Evolutionary conservation across 2,329 filamentous ascomycete species (phyloP), one percentile per base, ranked within the genome.

Genomic region (Scopulariopsis brevicaulis): DNA sequence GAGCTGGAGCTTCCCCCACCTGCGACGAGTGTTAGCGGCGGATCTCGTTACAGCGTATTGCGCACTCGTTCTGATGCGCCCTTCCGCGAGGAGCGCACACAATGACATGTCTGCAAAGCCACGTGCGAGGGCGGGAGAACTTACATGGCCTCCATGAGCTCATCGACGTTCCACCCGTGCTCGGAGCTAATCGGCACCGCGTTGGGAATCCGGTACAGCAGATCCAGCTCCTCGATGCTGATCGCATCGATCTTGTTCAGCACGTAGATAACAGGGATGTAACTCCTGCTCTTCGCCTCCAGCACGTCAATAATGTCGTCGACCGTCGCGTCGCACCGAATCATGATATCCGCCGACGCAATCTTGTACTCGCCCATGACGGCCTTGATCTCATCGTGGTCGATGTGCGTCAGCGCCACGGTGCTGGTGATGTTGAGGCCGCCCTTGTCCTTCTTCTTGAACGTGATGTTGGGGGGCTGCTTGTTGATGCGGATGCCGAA

Each of bases 171-270:
- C 94, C 94, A 99, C 59, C 94, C 94, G 69, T 93, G 87, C 74
- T 99, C 94, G 35, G 93, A 94, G 70, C 92, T 96, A 74, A 99
- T 97, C 32, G 94, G 94, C 60, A 94, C 94, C 15, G 94, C 91
- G 70, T 97, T 96, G 54, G 94, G 94, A 64, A 99, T 99, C 50
- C 93, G 86, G 75, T 99, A 97, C 32, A 99, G 80, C 61, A 99
- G 77, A 73, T 99, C 94, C 61, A 99, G 80, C 74, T 99, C 94
- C 74, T 99, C 93, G 65, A 99, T 97, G 56, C 90, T 93, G 70
- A 99, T 97, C 58, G 92, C 85, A 73, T 99, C 94, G 65, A 99
- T 99, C 79, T 99, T 99, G 82, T 99, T 99, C 66, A 99, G 81
- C 50, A 95, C 94, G 75, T 99, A 99, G 58, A 99, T 90, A 63